Conservation (phyloP, 2,329 filamentous ascomycete species). For the Aspergillus melleus region DNA sequence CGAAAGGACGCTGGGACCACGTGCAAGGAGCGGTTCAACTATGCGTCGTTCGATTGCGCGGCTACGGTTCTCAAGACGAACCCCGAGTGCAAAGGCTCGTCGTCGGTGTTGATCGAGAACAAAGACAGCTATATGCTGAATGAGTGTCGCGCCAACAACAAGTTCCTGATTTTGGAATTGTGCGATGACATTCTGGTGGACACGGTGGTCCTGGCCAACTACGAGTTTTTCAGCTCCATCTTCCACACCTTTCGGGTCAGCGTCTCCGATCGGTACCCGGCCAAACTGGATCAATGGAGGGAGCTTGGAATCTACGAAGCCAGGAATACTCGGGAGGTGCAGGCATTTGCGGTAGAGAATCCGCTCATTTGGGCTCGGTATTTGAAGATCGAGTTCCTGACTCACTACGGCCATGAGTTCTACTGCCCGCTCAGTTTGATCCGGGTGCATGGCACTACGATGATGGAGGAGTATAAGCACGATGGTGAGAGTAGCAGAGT, state of each 20-base stretch:
- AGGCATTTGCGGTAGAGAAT: slow-evolving; percentile 91
- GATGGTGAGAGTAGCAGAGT: slow-evolving; percentile 67
- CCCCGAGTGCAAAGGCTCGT: slow-evolving; percentile 79
- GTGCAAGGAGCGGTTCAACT: slow-evolving; percentile 96
- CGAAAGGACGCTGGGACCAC: slow-evolving; percentile 95
- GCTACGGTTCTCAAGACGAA: slow-evolving; percentile 92
- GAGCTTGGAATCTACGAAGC: slow-evolving; percentile 86
- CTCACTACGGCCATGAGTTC: slow-evolving; percentile 93
- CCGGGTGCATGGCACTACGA: slow-evolving; percentile 87
- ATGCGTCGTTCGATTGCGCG: slow-evolving; percentile 94
- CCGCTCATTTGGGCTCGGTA: slow-evolving; percentile 96
- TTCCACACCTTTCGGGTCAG: slow-evolving; percentile 87
- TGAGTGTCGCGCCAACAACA: slow-evolving; percentile 81
- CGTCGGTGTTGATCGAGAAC: slow-evolving; percentile 88
- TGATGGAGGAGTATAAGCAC: slow-evolving; percentile 92
- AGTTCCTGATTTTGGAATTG: slow-evolving; percentile 91
- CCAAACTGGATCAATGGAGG: slow-evolving; percentile 89
- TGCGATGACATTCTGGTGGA: slow-evolving; percentile 86
- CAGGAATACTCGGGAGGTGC: slow-evolving; percentile 87
- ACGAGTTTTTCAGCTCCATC: slow-evolving; percentile 98
- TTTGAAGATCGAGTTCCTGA: slow-evolving; percentile 84
- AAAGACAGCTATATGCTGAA: slow-evolving; percentile 99
- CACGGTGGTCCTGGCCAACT: slow-evolving; percentile 95
- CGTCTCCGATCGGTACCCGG: slow-evolving; percentile 91
- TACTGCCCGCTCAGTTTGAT: slow-evolving; percentile 92